Conservation (phyloP, 345 rosid genomes). For the Eucalyptus cladocalyx region DNA sequence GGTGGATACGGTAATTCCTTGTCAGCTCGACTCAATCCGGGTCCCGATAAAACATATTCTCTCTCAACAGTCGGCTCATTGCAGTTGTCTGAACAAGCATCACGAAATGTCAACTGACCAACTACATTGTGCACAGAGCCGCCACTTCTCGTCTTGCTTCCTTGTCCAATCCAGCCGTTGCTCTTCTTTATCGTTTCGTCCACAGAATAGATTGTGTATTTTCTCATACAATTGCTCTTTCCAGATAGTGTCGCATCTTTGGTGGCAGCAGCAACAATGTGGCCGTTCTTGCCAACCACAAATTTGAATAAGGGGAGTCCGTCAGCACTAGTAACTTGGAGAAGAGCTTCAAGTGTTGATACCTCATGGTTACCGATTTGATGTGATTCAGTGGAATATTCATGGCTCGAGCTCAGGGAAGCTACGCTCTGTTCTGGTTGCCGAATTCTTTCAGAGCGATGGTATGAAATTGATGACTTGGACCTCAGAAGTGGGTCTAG, state of each 20-base stretch:
- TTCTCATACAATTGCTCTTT: constrained; percentile 22
- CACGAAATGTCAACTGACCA: constrained; percentile 46
- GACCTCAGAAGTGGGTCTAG: constrained; percentile 61
- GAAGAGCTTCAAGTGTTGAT: constrained; percentile 35
- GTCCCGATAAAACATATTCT: constrained; percentile 53
- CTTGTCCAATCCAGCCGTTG: constrained; percentile 55
- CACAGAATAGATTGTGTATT: constrained; percentile 47
- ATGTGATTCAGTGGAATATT: constrained; percentile 1
- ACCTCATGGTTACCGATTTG: background rate
- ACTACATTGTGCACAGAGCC: constrained; percentile 35
- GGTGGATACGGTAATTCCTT: constrained; percentile 4
- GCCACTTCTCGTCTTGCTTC: constrained; percentile 37
- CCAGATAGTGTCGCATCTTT: constrained; percentile 20
- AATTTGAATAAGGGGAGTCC: constrained; percentile 67
- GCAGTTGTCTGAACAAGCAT: constrained; percentile 8
- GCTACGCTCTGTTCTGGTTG: background rate
- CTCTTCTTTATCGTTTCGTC: constrained; percentile 55
- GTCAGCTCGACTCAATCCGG: constrained; percentile 23
- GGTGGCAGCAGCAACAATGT: constrained; percentile 59
- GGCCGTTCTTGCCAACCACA: constrained; percentile 34
- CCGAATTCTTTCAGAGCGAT: constrained; percentile 20
- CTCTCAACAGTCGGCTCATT: constrained; percentile 10
- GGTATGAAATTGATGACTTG: constrained; percentile 11
- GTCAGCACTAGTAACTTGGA: constrained; percentile 48
- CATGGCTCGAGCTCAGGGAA: constrained; percentile 1